Percentiles rank a stretch among this genome's conserved stretches.
Evolutionary conservation across 169 alveolate species (phyloP).

Genomic region (Besnoitia besnoiti): DNA sequence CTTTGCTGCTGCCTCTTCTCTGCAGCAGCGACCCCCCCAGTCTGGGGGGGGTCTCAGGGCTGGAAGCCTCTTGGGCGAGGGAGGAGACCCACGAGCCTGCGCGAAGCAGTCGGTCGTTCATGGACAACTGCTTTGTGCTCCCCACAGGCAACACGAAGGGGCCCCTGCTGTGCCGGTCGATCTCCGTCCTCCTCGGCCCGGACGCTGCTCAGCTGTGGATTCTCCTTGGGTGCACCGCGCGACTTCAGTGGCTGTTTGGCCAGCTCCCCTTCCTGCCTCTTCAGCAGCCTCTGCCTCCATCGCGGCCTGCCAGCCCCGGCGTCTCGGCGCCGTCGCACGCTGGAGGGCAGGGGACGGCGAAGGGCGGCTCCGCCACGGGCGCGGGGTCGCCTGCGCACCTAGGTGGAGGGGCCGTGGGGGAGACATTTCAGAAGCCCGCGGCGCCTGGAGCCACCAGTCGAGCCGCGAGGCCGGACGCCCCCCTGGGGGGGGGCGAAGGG

Average conservation of each 20-base stretch:
- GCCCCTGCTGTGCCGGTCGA: not conserved
- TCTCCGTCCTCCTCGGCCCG: conserved; percentile 17
- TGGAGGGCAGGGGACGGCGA: not conserved
- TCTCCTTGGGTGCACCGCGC: conserved; percentile 51
- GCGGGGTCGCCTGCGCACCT: not conserved
- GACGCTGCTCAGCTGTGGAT: conserved; percentile 47
- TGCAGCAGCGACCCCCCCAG: not conserved
- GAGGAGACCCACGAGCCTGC: not conserved
- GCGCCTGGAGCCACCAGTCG: not conserved
- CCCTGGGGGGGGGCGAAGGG: not conserved
- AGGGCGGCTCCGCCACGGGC: not conserved
- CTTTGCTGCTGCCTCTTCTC: conserved; percentile 64
- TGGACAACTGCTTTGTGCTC: not conserved
- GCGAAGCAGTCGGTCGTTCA: not conserved
- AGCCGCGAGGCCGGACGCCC: not conserved
- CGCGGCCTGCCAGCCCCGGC: not conserved
- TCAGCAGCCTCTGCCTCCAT: conserved; percentile 58
- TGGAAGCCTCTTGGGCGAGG: not conserved
- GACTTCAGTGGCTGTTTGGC: conserved; percentile 62
- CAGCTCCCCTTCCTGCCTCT: conserved; percentile 63
- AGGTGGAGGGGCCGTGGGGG: not conserved
- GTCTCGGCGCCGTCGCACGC: not conserved
- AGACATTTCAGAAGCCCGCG: not conserved
- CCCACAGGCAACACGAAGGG: not conserved
- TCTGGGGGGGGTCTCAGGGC: not conserved